phyloP scores from a whole-genome alignment of 108 stramenopile species.

The Skeletonema marinoi region DNA sequence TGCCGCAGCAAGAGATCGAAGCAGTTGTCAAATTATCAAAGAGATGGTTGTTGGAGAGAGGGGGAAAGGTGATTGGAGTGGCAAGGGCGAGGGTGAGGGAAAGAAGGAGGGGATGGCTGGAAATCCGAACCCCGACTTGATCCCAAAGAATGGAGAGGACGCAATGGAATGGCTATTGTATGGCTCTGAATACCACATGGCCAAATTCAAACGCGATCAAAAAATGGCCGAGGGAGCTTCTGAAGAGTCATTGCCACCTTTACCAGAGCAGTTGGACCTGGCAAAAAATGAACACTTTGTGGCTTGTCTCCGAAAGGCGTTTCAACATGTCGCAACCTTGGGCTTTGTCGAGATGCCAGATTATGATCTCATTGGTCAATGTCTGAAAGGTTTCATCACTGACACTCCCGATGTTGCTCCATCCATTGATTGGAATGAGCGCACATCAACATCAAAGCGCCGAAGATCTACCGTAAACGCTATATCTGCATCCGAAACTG shows the following conservation, averaged over 20 bases:
- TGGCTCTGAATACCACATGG: constrained; percentile 80
- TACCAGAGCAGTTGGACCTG: constrained; percentile 66
- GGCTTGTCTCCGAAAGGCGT: constrained; percentile 63
- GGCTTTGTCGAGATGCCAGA: constrained; percentile 73
- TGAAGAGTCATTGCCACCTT: constrained; percentile 22
- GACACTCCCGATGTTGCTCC: constrained; percentile 30
- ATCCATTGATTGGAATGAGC: constrained; percentile 49
- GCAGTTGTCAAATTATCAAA: constrained; percentile 72
- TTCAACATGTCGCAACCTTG: constrained; percentile 66
- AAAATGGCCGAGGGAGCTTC: constrained; percentile 29
- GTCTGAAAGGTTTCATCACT: constrained; percentile 65
- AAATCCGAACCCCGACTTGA: constrained; percentile 26
- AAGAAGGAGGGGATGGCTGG: constrained; percentile 17
- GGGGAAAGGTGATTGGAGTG: constrained; percentile 31
- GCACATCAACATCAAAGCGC: constrained; percentile 27
- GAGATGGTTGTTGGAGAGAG: constrained; percentile 72
- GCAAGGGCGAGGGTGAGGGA: constrained; percentile 12
- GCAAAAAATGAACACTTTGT: constrained; percentile 63
- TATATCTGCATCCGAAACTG: constrained; percentile 20
- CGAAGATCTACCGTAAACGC: constrained; percentile 11
- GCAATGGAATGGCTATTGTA: constrained; percentile 61
- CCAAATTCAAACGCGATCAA: constrained; percentile 48
- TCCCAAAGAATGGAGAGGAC: constrained; percentile 49
- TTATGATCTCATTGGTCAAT: constrained; percentile 72
- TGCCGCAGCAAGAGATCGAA: constrained; percentile 74